Percentiles rank a stretch among this genome's conserved stretches.
These are phyloP conservation scores for Malassezia japonica DNA, from an alignment of 1,284 basidiomycete genomes.

Conservation along the genomic window DNA sequence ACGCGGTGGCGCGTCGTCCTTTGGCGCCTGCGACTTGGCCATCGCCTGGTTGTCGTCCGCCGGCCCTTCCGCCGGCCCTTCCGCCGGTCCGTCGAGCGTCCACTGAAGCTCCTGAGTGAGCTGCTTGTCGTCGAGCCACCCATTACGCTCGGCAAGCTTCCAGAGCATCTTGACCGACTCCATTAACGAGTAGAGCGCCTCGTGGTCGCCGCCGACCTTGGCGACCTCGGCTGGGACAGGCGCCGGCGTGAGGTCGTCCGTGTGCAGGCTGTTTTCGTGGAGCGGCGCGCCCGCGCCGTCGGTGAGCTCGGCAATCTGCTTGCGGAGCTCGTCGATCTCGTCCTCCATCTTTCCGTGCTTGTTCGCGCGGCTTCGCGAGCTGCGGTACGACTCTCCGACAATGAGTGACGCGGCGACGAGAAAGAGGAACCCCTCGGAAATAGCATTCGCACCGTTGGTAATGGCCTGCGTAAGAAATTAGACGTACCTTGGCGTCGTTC, in stretches of 20 bases:
- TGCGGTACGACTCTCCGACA: slow-evolving; percentile 38
- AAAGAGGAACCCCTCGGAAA: slow-evolving; percentile 44
- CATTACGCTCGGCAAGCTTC: slow-evolving; percentile 9
- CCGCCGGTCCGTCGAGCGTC: slow-evolving; percentile 11
- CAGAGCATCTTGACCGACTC: slow-evolving; percentile 5
- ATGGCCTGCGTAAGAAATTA: slow-evolving; percentile 15
- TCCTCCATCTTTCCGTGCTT: slow-evolving; percentile 38
- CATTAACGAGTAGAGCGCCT: neutral
- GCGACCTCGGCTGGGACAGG: no score
- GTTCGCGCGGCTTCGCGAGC: slow-evolving; percentile 33
- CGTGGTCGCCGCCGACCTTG: neutral
- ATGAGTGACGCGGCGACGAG: slow-evolving; percentile 40
- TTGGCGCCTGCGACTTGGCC: neutral
- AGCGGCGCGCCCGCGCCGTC: no score
- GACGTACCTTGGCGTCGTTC: slow-evolving; percentile 35
- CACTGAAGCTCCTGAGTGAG: slow-evolving; percentile 1
- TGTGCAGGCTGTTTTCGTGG: no score
- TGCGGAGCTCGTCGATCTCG: slow-evolving; percentile 23
- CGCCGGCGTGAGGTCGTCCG: neutral
- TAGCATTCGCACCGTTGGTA: slow-evolving; percentile 39
- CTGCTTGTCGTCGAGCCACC: slow-evolving; percentile 7
- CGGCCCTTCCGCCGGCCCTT: no score
- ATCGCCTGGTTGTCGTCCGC: neutral
- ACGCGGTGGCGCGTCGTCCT: neutral
- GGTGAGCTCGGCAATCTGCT: slow-evolving; percentile 21